Evolutionary conservation across 1,139 yeast species (phyloP).

Genomic region (Yamadazyma sp.): DNA sequence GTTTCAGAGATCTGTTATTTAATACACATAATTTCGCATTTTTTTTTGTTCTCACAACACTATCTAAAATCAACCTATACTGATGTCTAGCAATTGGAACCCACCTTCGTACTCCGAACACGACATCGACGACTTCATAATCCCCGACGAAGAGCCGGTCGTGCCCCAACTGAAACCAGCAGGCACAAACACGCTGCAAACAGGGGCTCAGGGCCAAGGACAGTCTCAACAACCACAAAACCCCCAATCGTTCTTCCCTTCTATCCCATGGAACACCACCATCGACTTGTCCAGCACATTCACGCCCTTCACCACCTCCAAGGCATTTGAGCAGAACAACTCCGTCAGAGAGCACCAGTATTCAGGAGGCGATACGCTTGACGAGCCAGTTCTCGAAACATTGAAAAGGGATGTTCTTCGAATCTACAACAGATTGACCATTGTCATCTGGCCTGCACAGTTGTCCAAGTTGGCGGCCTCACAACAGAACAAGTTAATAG

Average conservation of each 20-base stretch:
- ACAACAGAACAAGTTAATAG: constrained; percentile 45
- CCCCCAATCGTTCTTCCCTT: neutral
- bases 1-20: too few relatives aligned
- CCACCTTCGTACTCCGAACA: constrained; percentile 14
- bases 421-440: constrained; percentile 62
- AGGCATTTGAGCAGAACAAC: constrained; percentile 31
- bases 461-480: constrained; percentile 41
- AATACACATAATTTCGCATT: neutral
- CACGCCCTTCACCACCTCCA: constrained; percentile 30
- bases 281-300: constrained; percentile 40
- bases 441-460: constrained; percentile 73
- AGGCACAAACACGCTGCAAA: neutral
- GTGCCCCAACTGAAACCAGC: neutral
- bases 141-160: constrained; percentile 24
- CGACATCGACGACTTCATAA: constrained; percentile 21
- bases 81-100: constrained; percentile 15
- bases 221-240: neutral
- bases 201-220: too few relatives aligned
- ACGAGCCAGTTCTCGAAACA: constrained; percentile 76
- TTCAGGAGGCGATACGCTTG: constrained; percentile 81
- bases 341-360: constrained; percentile 70
- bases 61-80: neutral
- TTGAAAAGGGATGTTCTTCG: constrained; percentile 65
- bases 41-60: too few relatives aligned
- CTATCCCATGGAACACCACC: constrained; percentile 25